Conservation (phyloP, 768 basidiomycete species). For the Albatrellus ellisii region DNA sequence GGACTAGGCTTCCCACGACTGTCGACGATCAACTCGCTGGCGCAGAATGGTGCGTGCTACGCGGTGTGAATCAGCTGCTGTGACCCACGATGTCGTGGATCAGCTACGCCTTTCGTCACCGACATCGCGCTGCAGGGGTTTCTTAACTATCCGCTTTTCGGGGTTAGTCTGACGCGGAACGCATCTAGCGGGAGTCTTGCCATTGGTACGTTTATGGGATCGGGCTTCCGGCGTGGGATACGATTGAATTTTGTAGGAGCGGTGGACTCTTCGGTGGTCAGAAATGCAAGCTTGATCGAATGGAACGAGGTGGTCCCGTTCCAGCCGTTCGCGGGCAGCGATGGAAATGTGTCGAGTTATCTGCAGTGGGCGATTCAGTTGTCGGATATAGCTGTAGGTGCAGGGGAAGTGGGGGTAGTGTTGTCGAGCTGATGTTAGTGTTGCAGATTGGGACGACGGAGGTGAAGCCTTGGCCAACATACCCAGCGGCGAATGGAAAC, state of each 20-base stretch:
- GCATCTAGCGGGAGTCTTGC: slow-evolving; percentile 44
- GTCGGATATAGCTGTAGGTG: slow-evolving; percentile 34
- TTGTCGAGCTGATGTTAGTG: no score
- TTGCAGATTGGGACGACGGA: slow-evolving; percentile 3
- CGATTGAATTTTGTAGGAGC: slow-evolving; percentile 42
- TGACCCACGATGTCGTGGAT: not conserved
- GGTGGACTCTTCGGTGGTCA: slow-evolving; percentile 56
- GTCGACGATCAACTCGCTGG: slow-evolving; percentile 37
- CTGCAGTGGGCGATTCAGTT: slow-evolving; percentile 65
- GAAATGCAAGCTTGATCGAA: slow-evolving; percentile 40
- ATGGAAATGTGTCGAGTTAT: slow-evolving; percentile 53
- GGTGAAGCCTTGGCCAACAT: slow-evolving; percentile 49
- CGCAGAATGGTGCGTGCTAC: slow-evolving; percentile 33
- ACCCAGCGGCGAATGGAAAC: slow-evolving; percentile 39
- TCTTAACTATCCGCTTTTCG: slow-evolving; percentile 66
- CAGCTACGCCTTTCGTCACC: slow-evolving; percentile 59
- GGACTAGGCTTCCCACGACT: slow-evolving; percentile 69
- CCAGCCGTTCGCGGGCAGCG: slow-evolving; percentile 38
- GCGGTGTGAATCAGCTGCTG: not conserved
- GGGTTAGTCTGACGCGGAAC: slow-evolving; percentile 50
- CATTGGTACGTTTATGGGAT: slow-evolving; percentile 31
- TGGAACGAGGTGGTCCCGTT: slow-evolving; percentile 74
- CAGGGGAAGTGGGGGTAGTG: slow-evolving; percentile 15
- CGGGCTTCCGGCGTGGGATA: not conserved
- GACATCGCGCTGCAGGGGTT: slow-evolving; percentile 47